These are phyloP conservation scores for Elaeis guineensis DNA, from an alignment of 176 grass and related monocot genomes.

Conservation along the genomic window DNA sequence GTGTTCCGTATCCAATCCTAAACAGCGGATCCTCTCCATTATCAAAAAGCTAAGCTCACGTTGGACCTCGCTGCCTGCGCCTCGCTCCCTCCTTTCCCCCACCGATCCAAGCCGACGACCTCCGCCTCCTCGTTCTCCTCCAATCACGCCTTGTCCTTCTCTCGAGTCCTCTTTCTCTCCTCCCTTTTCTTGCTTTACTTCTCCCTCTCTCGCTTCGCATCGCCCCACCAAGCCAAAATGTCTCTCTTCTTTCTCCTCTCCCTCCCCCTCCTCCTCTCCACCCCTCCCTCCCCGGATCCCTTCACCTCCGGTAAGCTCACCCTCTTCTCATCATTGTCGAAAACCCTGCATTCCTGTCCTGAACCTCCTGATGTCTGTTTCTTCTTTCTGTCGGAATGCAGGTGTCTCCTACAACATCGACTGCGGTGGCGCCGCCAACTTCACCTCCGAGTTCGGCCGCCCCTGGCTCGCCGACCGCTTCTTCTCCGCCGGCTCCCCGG, in stretches of 20 bases:
- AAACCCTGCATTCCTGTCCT: background rate
- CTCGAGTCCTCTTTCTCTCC: too few relatives aligned
- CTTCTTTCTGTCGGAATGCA: conserved; percentile 4
- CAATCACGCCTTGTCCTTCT: too few relatives aligned
- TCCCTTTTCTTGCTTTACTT: conserved; percentile 21
- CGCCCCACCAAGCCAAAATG: conserved; percentile 28
- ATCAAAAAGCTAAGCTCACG: too few relatives aligned
- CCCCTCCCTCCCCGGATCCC: conserved; percentile 44
- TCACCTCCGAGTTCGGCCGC: conserved; percentile 71
- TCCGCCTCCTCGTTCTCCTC: too few relatives aligned
- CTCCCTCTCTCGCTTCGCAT: conserved; percentile 20
- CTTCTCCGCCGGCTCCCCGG: conserved; percentile 47
- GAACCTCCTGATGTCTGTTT: background rate
- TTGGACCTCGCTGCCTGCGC: too few relatives aligned
- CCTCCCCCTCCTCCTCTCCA: conserved; percentile 22
- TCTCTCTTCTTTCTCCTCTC: conserved; percentile 25
- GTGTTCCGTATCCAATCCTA: too few relatives aligned
- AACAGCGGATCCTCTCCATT: too few relatives aligned
- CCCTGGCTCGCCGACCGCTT: conserved; percentile 72
- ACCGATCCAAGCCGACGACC: too few relatives aligned
- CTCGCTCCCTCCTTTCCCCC: too few relatives aligned
- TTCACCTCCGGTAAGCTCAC: conserved; percentile 67
- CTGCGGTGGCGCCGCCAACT: conserved; percentile 77
- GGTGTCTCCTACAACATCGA: conserved; percentile 93
- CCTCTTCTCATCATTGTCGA: background rate